A percentile compares a stretch with the other conserved stretches of the same genome.
Conservation (phyloP, 2,329 filamentous ascomycete genomes). For the Aureobasidium sp. region DNA sequence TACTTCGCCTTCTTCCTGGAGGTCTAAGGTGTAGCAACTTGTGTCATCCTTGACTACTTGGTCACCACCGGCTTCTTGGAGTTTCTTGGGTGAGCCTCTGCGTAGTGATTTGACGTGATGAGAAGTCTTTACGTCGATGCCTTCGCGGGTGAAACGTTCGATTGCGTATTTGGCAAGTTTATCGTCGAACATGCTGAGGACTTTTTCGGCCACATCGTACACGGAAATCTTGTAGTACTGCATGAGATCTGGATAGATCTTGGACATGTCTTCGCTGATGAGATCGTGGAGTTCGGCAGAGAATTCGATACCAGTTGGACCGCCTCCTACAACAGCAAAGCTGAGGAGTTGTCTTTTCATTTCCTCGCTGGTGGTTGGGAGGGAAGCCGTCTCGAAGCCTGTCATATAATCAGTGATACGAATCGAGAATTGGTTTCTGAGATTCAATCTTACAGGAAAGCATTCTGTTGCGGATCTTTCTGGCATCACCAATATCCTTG, state of each 20-base stretch:
- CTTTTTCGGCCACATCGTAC: conserved; percentile 68
- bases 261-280: conserved; percentile 59
- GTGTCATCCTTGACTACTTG: conserved; percentile 16
- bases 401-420: not conserved
- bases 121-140: conserved; percentile 61
- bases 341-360: conserved; percentile 56
- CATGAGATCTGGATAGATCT: conserved; percentile 56
- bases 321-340: conserved; percentile 68
- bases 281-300: conserved; percentile 69
- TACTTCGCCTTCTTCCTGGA: conserved; percentile 57
- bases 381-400: conserved; percentile 59
- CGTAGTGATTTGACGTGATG: conserved; percentile 56
- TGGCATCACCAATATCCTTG: conserved; percentile 74
- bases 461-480: conserved; percentile 59
- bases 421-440: too few relatives aligned
- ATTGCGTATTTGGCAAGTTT: conserved; percentile 63
- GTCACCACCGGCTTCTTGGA: conserved; percentile 29
- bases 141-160: conserved; percentile 56
- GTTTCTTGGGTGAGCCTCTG: conserved; percentile 39
- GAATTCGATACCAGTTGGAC: conserved; percentile 44
- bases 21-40: conserved; percentile 44
- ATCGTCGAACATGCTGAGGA: conserved; percentile 71
- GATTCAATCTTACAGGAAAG: conserved; percentile 42
- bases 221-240: conserved; percentile 58
- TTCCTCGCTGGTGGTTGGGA: conserved; percentile 51